A percentile compares a stretch with the other conserved stretches of the same genome.
Evolutionary conservation across 1,284 basidiomycete species (phyloP).

Genomic region (Flammula alnicola): DNA sequence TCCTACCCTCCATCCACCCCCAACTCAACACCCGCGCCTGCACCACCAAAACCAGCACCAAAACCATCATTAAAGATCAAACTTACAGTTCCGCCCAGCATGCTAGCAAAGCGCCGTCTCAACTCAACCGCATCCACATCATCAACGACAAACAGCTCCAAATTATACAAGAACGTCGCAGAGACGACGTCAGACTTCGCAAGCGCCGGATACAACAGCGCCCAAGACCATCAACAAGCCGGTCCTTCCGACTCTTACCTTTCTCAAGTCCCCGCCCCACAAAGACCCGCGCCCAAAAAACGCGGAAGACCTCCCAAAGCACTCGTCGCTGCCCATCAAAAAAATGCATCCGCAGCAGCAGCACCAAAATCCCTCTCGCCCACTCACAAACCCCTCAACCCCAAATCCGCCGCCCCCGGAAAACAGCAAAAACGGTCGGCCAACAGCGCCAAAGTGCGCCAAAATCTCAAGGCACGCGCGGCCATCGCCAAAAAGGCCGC

Average conservation of each 20-base stretch:
- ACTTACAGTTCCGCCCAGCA: conserved; percentile 63
- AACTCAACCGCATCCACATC: conserved; percentile 21
- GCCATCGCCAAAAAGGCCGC: conserved; percentile 44
- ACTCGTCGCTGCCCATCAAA: conserved; percentile 17
- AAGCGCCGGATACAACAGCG: conserved; percentile 35
- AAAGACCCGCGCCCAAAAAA: conserved; percentile 44
- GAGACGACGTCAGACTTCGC: conserved; percentile 38
- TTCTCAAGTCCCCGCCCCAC: conserved; percentile 15
- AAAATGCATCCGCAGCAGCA: too few species aligned
- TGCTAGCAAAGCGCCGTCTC: conserved; percentile 46
- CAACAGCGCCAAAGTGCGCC: conserved; percentile 22
- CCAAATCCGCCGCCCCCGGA: conserved; percentile 22
- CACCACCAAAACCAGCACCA: conserved; percentile 15
- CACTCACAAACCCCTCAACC: conserved; percentile 17
- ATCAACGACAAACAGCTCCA: conserved; percentile 27
- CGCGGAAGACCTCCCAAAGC: conserved; percentile 61
- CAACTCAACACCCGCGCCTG: conserved; percentile 12
- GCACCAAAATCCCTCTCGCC: conserved; percentile 24
- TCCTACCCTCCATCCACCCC: conserved; percentile 25
- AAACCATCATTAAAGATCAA: conserved; percentile 72
- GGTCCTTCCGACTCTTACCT: too few species aligned
- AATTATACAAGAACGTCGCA: conserved; percentile 29
- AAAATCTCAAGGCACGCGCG: conserved; percentile 43
- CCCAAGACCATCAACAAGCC: too few species aligned
- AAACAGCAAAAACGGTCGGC: conserved; percentile 36